Evolutionary conservation across 1,284 basidiomycete species (phyloP).

Genomic region (Puccinia coronata): DNA sequence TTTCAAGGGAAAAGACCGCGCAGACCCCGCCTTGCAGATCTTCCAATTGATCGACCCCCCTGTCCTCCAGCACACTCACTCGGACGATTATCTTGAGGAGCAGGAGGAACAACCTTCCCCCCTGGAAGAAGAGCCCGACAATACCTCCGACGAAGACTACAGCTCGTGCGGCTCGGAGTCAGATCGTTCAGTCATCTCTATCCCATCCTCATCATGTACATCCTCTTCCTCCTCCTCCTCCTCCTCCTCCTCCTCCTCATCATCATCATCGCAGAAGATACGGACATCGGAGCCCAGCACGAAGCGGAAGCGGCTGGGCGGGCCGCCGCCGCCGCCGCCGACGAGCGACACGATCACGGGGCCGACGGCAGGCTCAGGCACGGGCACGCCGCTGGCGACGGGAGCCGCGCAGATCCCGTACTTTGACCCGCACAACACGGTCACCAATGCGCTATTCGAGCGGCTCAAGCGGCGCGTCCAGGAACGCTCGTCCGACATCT

Average conservation of each 20-base stretch:
- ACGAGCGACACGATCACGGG: background rate
- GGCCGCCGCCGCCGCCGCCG: background rate
- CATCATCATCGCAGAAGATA: background rate
- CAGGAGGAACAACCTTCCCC: background rate
- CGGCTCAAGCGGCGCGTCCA: constrained; percentile 25
- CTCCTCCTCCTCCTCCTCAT: background rate
- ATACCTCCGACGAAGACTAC: background rate
- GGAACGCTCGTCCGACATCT: background rate
- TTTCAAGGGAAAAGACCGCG: background rate
- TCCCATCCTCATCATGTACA: background rate
- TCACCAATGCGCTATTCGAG: constrained; percentile 25
- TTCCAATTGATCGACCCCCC: constrained; percentile 1
- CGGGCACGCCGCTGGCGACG: background rate
- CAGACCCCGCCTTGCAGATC: background rate
- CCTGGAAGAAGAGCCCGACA: background rate
- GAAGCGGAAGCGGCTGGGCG: background rate
- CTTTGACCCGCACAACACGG: background rate
- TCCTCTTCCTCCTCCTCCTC: background rate
- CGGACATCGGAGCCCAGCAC: background rate
- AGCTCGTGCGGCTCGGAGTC: background rate
- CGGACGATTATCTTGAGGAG: background rate
- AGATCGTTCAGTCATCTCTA: background rate
- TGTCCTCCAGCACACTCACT: background rate
- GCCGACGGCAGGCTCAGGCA: background rate
- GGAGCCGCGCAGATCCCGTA: background rate